These are phyloP conservation scores for Leishmania amazonensis DNA, from an alignment of 208 protist species.

Conservation along the genomic window DNA sequence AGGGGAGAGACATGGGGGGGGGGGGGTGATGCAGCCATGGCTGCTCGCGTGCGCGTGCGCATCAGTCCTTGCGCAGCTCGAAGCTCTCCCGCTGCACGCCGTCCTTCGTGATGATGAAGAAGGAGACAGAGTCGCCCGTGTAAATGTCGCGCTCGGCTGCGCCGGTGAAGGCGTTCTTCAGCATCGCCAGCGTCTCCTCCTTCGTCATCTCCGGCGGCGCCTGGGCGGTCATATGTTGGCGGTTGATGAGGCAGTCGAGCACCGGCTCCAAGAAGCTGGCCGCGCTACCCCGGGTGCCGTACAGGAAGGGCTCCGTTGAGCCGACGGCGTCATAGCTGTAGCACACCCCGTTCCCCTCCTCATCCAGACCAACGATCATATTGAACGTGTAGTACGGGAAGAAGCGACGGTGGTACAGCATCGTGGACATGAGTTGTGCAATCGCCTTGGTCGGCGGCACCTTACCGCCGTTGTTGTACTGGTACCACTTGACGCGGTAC, in stretches of 20 bases:
- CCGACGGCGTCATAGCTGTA: conserved; percentile 99
- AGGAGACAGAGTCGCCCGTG: conserved; percentile 96
- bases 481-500: conserved; percentile 93
- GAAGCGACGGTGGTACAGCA: conserved; percentile 98
- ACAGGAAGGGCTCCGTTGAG: conserved; percentile 94
- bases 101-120: conserved; percentile 91
- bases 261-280: conserved; percentile 96
- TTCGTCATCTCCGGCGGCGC: conserved; percentile 63
- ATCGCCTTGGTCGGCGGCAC: conserved; percentile 92
- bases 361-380: conserved; percentile 97
- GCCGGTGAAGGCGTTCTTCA: conserved; percentile 97
- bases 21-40: not conserved
- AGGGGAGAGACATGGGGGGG: too few species aligned
- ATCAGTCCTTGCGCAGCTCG: conserved; percentile 74
- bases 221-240: conserved; percentile 76
- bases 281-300: conserved; percentile 93
- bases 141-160: conserved; percentile 98
- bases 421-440: conserved; percentile 97
- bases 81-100: conserved; percentile 74
- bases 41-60: not conserved
- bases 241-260: conserved; percentile 96
- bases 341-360: conserved; percentile 94
- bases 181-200: conserved; percentile 89
- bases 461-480: conserved; percentile 94
- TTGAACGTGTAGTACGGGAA: conserved; percentile 99